phyloP scores from a whole-genome alignment of 2,329 filamentous ascomycete species.

The Chaetomium globosum region DNA sequence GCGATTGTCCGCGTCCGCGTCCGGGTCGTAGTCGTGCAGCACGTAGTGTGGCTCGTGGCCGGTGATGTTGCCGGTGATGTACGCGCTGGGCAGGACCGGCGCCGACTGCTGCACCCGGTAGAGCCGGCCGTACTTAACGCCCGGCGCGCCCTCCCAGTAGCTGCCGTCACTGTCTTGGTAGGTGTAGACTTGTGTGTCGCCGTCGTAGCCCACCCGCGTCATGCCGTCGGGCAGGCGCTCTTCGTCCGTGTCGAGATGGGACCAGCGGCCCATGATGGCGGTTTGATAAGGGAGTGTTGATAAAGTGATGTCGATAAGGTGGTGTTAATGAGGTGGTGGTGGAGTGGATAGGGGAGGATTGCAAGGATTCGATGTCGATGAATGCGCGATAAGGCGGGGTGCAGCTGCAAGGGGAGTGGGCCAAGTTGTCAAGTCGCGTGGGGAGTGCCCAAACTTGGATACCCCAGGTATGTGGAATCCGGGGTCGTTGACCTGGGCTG shows the following conservation, averaged over 20 bases:
- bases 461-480: not conserved
- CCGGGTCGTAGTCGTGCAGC: slow-evolving; percentile 16
- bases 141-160: slow-evolving; percentile 55
- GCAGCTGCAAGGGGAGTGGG: not conserved
- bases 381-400: not conserved
- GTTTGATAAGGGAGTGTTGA: not conserved
- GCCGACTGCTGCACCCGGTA: slow-evolving; percentile 16
- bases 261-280: slow-evolving; percentile 47
- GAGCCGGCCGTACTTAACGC: slow-evolving; percentile 51
- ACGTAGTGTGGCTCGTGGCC: slow-evolving; percentile 23
- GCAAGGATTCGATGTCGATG: not conserved
- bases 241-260: slow-evolving; percentile 51
- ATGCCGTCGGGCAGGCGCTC: slow-evolving; percentile 59
- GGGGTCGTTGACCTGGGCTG: not conserved
- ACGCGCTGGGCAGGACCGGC: slow-evolving; percentile 15
- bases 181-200: slow-evolving; percentile 57
- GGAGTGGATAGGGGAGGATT: not conserved
- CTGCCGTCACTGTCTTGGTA: slow-evolving; percentile 54
- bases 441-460: not conserved
- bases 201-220: slow-evolving; percentile 58
- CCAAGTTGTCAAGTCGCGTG: not conserved
- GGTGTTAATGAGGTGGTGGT: not conserved
- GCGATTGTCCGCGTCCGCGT: not conserved
- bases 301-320: not conserved
- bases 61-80: not conserved